phyloP scores from a whole-genome alignment of 139 green algal genomes.

The Volvox reticuliferus region DNA sequence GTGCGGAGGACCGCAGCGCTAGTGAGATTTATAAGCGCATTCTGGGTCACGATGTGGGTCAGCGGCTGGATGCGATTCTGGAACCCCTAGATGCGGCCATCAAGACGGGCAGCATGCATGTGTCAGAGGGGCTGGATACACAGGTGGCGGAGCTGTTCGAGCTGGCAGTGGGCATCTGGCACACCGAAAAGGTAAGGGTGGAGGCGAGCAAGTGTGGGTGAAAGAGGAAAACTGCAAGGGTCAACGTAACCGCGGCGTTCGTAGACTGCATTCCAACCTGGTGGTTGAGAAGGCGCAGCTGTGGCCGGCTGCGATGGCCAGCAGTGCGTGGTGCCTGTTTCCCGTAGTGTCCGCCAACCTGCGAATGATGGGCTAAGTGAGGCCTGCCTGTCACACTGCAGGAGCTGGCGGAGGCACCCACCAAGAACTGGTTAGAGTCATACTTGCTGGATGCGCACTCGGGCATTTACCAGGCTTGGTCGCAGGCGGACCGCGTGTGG shows the following conservation, averaged over 20 bases:
- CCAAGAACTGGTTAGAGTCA: background rate
- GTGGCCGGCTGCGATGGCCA: background rate
- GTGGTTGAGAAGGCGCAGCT: background rate
- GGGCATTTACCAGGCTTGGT: constrained; percentile 32
- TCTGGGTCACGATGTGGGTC: background rate
- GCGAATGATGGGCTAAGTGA: background rate
- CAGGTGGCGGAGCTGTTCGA: constrained; percentile 19
- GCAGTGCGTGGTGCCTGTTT: too few species aligned
- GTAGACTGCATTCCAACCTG: background rate
- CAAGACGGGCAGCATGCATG: constrained; percentile 15
- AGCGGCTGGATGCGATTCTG: constrained; percentile 2
- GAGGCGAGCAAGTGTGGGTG: background rate
- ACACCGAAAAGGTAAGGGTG: background rate
- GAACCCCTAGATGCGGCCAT: background rate
- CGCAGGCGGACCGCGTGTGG: constrained; percentile 10
- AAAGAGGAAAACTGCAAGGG: background rate
- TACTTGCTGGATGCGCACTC: constrained; percentile 20
- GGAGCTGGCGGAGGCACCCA: constrained; percentile 22
- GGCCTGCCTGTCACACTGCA: background rate
- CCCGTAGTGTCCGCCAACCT: background rate
- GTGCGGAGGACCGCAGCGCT: background rate
- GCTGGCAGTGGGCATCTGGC: background rate
- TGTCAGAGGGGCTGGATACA: background rate
- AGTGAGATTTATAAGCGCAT: constrained; percentile 22
- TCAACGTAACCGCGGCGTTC: background rate